Evolutionary conservation across 2,329 filamentous ascomycete species (phyloP), one percentile per base, ranked within the genome.

Genomic region (Hypomyces rosellus): DNA sequence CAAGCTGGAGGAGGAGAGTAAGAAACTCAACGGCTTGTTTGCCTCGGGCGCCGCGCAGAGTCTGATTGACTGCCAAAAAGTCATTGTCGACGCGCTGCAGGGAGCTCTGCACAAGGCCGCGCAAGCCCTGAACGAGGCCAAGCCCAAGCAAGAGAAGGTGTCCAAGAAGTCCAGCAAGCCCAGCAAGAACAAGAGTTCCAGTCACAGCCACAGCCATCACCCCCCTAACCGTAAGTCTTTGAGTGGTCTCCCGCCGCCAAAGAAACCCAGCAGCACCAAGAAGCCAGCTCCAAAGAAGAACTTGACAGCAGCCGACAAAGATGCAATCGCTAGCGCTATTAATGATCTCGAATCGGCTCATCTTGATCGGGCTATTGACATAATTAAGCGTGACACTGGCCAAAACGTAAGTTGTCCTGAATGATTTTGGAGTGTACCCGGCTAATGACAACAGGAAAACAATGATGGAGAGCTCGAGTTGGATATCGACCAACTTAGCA

Each of bases 321-420:
- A 93, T 51, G 82, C 91, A 57, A 95, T 99, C 51, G 92, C 89
- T 1, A 85, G 86, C 52, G 87, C 88, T 13, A 93, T 96, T 56
- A 87, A 85, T 60, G 84, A 85, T 55, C 81, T 97, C 51, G 84
- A 90, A 15, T 85, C 86, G 45, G 75, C 77, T n/a, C 84, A 89
- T 57, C 86, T 96, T 62, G 80, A 85, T 45, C 82, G 83, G 58
- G 89, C 92, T 0, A 88, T 96, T 33, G 82, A 86, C 53, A 91
- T 97, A 55, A 97, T 99, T 63, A 89, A 95, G 66, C 82, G 82
- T 57, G 92, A 95, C 58, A 95, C 72, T 69, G 88, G 74, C 72
- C 88, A 71, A 75, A 86, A 75, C 75, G 93, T 73, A 78, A 81
- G 75, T 50, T n/a, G 14, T 39, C 11, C 37, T 18, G n/a, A 13